A percentile compares a stretch with the other conserved stretches of the same genome.
These are phyloP conservation scores for Lentithecium fluviatile DNA, from an alignment of 495 filamentous ascomycete genomes.

Conservation along the genomic window DNA sequence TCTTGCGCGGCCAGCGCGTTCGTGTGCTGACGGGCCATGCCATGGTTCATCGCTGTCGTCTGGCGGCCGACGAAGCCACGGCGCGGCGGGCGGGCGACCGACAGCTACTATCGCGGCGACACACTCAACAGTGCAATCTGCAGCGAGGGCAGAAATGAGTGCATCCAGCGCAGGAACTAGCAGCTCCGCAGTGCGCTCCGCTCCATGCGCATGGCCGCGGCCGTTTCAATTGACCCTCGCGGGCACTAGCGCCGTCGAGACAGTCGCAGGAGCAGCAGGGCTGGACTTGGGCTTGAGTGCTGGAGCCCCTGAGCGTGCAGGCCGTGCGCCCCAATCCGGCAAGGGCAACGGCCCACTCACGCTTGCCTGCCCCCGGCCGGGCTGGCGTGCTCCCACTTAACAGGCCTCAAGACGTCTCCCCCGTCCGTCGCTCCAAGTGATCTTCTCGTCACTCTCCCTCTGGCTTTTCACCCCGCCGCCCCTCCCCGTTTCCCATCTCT, in stretches of 20 bases:
- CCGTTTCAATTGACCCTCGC: neutral
- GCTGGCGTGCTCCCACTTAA: too few species aligned
- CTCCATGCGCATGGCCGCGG: conserved; percentile 3
- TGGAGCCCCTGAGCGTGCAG: neutral
- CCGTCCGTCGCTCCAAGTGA: conserved; percentile 36
- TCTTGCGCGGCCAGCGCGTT: neutral
- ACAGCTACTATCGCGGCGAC: neutral
- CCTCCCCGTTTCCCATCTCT: conserved; percentile 36
- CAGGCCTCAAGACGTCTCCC: conserved; percentile 38
- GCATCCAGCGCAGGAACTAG: neutral
- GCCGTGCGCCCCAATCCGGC: neutral
- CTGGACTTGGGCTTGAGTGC: conserved; percentile 1
- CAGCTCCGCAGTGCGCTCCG: neutral
- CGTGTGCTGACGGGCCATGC: neutral
- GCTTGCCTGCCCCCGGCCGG: neutral
- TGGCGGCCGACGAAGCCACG: neutral
- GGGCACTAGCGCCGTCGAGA: neutral
- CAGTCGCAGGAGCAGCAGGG: neutral
- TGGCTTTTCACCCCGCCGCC: conserved; percentile 49
- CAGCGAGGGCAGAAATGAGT: neutral
- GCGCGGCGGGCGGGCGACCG: neutral
- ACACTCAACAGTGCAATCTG: neutral
- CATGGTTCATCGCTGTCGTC: conserved; percentile 2
- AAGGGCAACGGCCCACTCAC: neutral
- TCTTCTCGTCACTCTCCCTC: conserved; percentile 47